Evolutionary conservation across 2,329 filamentous ascomycete genomes (phyloP), one percentile per base, ranked within the genome.

Genomic region (Aspergillus fijiensis): DNA sequence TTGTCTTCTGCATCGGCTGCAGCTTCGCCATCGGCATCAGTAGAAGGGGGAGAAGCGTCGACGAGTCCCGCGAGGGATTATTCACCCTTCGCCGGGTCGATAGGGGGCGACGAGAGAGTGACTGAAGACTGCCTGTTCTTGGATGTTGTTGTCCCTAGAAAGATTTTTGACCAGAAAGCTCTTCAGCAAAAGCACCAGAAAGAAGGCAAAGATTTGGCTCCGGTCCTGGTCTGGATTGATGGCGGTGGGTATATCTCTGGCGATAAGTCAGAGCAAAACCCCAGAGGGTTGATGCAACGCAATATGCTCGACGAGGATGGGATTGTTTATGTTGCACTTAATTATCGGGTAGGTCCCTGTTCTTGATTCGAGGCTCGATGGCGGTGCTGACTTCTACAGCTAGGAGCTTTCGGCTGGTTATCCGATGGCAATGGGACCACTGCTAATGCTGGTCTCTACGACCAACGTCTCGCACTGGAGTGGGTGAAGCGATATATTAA

Each of bases 401-500:
- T 84, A 10, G 81, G 81, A 1, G 79, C 78, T 4, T 79, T 83
- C 66, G 81, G 81, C 4, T 84, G 74, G 72, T 69, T 81, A 55
- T 76, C 75, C 11, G 82, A 78, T 48, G 75, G 77, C 21, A 72
- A 78, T 60, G 81, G 80, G 9, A 10, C 27, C 4, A 75, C 74
- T 3, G 72, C 80, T 2, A 85, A 85, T 64, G 78, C 77, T 9
- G 83, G 77, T 2, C 71, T 85, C 0, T 74, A 80, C 55, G 84
- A 86, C 60, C 84, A 87, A 67, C 76, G 82, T 12, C 73, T 85
- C 19, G 83, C 83, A 25, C 72, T 88, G 7, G 75, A 85, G 64
- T 88, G 85, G 85, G 77, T 87, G 3, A 79, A 83, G 57, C 68
- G 80, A 47, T 74, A 85, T 61, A 85, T 86, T 57, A 72, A 80